phyloP scores from a whole-genome alignment of 2,329 filamentous ascomycete species.

The Ophiostoma triangulosporum region DNA sequence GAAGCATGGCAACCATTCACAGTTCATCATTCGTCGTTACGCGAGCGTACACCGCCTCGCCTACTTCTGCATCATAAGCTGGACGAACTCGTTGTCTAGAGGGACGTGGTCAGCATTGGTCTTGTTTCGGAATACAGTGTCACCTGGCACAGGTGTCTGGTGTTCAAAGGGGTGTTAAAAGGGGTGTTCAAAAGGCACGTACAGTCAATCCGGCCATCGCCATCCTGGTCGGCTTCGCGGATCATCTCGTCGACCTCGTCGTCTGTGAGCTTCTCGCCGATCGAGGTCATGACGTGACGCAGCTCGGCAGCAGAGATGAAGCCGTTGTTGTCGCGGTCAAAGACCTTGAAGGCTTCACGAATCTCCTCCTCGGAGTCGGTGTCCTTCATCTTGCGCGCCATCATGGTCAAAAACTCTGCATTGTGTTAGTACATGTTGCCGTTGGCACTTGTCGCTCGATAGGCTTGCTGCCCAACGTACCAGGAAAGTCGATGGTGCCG shows the following conservation, averaged over 20 bases:
- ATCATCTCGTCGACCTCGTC: constrained; percentile 92
- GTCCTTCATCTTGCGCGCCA: constrained; percentile 90
- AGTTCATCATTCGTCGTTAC: constrained; percentile 5
- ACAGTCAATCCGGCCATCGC: constrained; percentile 83
- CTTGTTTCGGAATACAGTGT: background rate
- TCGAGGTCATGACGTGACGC: constrained; percentile 84
- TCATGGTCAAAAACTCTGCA: constrained; percentile 81
- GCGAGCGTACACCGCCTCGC: background rate
- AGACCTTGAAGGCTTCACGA: constrained; percentile 69
- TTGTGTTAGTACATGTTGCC: background rate
- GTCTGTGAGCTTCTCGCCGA: constrained; percentile 81
- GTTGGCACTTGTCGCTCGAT: background rate
- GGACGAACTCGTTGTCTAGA: constrained; percentile 80
- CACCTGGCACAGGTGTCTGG: background rate
- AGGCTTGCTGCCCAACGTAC: constrained; percentile 33
- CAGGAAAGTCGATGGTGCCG: constrained; percentile 82
- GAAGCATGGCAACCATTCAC: constrained; percentile 6
- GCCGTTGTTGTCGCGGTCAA: constrained; percentile 83
- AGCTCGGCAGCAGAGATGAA: constrained; percentile 83
- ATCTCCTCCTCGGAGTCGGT: constrained; percentile 88
- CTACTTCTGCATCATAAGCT: constrained; percentile 95
- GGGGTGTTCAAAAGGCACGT: constrained; percentile 22
- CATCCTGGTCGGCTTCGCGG: constrained; percentile 78
- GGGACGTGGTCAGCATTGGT: background rate
- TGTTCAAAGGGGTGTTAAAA: background rate